Evolutionary conservation across 2,329 filamentous ascomycete species (phyloP), one percentile per base, ranked within the genome.

Genomic region (Tolypocladium cylindrosporum): DNA sequence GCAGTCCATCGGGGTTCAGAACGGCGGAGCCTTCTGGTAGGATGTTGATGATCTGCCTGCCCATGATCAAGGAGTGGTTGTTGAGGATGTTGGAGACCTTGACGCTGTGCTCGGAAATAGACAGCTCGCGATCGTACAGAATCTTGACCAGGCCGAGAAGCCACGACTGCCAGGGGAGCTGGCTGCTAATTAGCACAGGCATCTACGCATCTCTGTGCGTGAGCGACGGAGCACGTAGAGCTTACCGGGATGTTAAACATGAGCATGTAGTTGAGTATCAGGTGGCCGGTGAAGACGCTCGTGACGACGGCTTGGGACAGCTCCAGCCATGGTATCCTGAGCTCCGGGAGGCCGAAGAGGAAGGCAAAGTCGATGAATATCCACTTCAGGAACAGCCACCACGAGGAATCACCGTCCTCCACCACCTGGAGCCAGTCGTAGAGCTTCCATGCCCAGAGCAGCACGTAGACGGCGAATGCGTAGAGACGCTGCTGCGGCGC

Each of bases 11-110:
- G 0, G 91, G 91, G 67, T 99, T 99, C 61, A 99, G 78, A 54
- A 91, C 80, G 16, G 92, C 94, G 54, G 92, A 94, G 77, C 95
- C 95, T 78, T 99, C 94, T 2, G 94, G 94, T 57, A 99, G 78
- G 68, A 99, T 96, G 70, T 99, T 94, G 73, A 99, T 93, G 65
- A 97, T 96, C 75, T 97, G 92, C 71, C 91, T 94, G 68, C 94
- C 94, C 75, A 96, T 82, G 62, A 99, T 97, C 67, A 97, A 81
- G 27, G 92, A 96, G 39, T 90, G 84, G 70, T 97, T 97, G 70
- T 97, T 90, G 61, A 96, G 78, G 62, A 99, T 92, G 61, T 83
- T 87, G 36, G 88, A 89, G 19, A 92, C 85, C 69, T 96, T 96
- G 69, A 99, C 93, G 68, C 87, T 90, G 64, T 89, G 86, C 71